Evolutionary conservation across 805 yeast species (phyloP), one percentile per base, ranked within the genome.

Genomic region (Candida jianshihensis): DNA sequence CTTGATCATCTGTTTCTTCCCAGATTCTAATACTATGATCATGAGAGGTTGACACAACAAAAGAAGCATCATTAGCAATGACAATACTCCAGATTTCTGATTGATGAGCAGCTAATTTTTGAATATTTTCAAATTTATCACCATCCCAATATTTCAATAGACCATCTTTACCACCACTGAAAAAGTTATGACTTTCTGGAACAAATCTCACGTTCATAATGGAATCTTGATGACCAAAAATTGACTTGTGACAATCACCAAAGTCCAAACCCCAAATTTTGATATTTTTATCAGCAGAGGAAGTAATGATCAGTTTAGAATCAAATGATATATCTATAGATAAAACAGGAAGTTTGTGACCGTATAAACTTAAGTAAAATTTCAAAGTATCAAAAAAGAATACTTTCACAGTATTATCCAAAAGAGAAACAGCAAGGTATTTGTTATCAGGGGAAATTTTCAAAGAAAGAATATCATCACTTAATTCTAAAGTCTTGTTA

Each of bases 181-280:
- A 84, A 60, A 92, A 89, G 57, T 89, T 77, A 56, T 90, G 96
- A 12, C 84, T 70, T n/a, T 77, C 79, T 2, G 94, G 90, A 35
- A 88, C 70, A 53, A 92, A 92, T 42, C 67, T 73, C 21, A 90
- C 95, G 44, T 73, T 71, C 95, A 90, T 86, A 40, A 92, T 85
- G 4, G 96, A 81, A 58, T 92, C 99, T 53, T 88, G 95, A 57
- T 92, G 99, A 1, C 95, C 99, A 59, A 92, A 92, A 19, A 92
- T 76, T 2, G 97, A 90, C 57, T 82, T 83, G 60, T 92, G 98
- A 68, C 98, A 92, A 61, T 92, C 99, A 61, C 99, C 99, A 61
- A 92, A 92, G 59, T 92, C 98, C 40, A 92, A 66, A 35, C 99
- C 99, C 99, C 99, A 92, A 39, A 92, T 83, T 62, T 94, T 88